phyloP scores from a whole-genome alignment of 2,329 filamentous ascomycete species.

The Colletotrichum coccodes region DNA sequence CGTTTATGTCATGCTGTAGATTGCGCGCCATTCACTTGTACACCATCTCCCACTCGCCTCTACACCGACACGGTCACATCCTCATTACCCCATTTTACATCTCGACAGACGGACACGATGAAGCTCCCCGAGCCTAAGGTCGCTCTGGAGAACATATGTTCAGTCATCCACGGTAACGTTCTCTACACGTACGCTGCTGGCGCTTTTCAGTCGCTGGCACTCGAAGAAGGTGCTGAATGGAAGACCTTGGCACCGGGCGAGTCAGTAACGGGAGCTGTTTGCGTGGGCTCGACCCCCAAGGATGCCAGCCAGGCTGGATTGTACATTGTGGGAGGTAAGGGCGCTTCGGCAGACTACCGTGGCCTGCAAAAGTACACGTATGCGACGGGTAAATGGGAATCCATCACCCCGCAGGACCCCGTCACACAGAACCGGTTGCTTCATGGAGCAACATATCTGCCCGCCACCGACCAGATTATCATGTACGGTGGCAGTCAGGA shows the following conservation, averaged over 20 bases:
- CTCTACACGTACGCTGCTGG: slow-evolving; percentile 84
- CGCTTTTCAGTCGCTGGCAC: slow-evolving; percentile 78
- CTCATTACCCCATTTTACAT: background rate
- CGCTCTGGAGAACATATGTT: slow-evolving; percentile 81
- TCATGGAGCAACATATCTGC: slow-evolving; percentile 82
- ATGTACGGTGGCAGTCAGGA: slow-evolving; percentile 82
- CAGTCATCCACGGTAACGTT: slow-evolving; percentile 81
- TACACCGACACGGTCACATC: background rate
- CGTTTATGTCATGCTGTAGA: slow-evolving; percentile 24
- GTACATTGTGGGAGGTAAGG: slow-evolving; percentile 83
- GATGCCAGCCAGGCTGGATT: slow-evolving; percentile 71
- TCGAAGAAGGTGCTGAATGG: slow-evolving; percentile 80
- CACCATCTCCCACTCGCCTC: background rate
- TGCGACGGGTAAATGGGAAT: slow-evolving; percentile 63
- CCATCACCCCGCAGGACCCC: slow-evolving; percentile 51
- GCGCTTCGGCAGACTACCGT: slow-evolving; percentile 64
- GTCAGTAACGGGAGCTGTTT: slow-evolving; percentile 78
- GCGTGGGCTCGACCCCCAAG: slow-evolving; percentile 75
- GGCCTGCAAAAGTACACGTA: slow-evolving; percentile 79
- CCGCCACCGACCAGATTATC: slow-evolving; percentile 75
- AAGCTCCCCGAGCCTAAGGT: slow-evolving; percentile 75
- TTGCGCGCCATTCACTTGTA: slow-evolving; percentile 3
- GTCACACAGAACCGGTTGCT: slow-evolving; percentile 76
- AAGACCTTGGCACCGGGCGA: slow-evolving; percentile 71
- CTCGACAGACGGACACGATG: slow-evolving; percentile 60